Base-by-base conservation (phyloP, 306 rosid species). In the Pyrus betulifolia region DNA sequence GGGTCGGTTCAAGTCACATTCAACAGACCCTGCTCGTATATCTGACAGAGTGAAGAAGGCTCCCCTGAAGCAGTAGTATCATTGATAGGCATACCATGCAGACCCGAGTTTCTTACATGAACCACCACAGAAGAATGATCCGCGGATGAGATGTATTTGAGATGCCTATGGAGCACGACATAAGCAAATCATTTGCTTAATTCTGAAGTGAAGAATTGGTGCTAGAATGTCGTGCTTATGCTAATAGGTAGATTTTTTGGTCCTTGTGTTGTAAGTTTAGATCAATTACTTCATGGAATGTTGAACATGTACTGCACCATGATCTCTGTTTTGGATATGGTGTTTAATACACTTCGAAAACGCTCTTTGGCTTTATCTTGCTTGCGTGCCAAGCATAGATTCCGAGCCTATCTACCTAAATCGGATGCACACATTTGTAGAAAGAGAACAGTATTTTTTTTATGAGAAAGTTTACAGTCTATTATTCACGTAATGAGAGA, bases 21-120 rank as follows among this genome's bases (percentile, higher is more conserved):
- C 99, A 17, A 91, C 77, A 0, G 98, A 90, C 21, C 98, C 99
- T 66, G 96, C 99, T 82, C 84, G 99, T 62, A 96, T 96, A 78
- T 86, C 90, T 27, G 99, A 96, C 89, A 87, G 98, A 90, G 96
- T 89, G 88, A 96, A 96, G 89, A 93, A 96, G 88, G 99, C 98
- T 67, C 99, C 99, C 21, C 69, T 96, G 77, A 96, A 91, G 85
- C 85, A 89, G 69, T 96, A 78, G 83, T 54, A 30, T 57, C 63
- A 35, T 33, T 8, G 55, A 15, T 15, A 49, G 55, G 21, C 8
- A 15, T 15, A 15, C 55, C 79, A 30, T 69, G 79, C 35, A 30
- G 67, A 74, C 76, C 76, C 51, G 74, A 66, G 73, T 72, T 78
- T 74, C 76, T 72, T 72, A 40, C 59, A 17, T 55, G 76, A 72